Evolutionary conservation across 140 eudicot genomes (phyloP).

Genomic region (Ambrosia hybrid): DNA sequence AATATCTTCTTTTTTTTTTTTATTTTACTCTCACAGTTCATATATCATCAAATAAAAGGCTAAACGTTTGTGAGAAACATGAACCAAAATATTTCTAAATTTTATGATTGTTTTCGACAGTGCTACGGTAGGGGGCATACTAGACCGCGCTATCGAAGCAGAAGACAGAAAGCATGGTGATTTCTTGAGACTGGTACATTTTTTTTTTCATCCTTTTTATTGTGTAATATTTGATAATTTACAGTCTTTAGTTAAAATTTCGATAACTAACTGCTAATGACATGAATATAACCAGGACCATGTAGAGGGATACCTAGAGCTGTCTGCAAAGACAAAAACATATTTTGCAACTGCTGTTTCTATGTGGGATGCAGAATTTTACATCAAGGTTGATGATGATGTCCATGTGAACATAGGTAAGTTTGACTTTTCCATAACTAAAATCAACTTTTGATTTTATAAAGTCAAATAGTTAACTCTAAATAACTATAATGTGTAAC

Average conservation of each 20-base stretch:
- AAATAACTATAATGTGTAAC: not conserved
- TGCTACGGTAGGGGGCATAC: slow-evolving; percentile 91
- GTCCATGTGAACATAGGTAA: slow-evolving; percentile 98
- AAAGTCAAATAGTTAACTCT: not conserved
- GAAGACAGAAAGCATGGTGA: slow-evolving; percentile 95
- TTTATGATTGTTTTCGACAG: slow-evolving; percentile 34
- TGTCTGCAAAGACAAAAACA: slow-evolving; percentile 88
- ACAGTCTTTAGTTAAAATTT: not conserved
- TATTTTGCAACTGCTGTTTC: slow-evolving; percentile 94
- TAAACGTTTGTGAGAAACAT: not conserved
- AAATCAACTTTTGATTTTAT: slow-evolving; percentile 6
- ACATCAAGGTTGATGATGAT: slow-evolving; percentile 95
- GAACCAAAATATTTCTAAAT: slow-evolving; percentile 3
- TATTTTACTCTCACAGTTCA: too few species aligned
- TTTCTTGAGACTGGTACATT: slow-evolving; percentile 76
- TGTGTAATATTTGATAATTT: not conserved
- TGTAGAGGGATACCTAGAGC: slow-evolving; percentile 93
- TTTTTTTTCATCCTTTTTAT: not conserved
- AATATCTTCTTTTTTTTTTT: too few species aligned
- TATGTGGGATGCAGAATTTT: slow-evolving; percentile 95
- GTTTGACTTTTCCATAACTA: not conserved
- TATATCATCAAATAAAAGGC: not conserved
- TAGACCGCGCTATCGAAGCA: slow-evolving; percentile 90
- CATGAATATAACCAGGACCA: slow-evolving; percentile 56
- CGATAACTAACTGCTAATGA: not conserved